Base-by-base conservation (phyloP, 768 basidiomycete genomes). In the Rubroboletus satanas region DNA sequence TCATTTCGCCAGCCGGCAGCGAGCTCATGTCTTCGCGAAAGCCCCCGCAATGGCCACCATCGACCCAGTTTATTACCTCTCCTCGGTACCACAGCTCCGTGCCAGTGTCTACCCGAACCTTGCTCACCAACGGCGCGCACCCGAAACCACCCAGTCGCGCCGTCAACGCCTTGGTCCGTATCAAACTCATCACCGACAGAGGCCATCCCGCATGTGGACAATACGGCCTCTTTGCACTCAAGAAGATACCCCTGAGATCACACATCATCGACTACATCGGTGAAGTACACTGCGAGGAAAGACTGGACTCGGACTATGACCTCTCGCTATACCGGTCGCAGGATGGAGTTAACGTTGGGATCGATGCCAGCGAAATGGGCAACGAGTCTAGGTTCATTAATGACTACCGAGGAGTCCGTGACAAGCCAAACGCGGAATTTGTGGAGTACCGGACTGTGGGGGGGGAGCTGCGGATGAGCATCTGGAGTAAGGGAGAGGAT, bases 301-400 rank as follows among this genome's bases (percentile, higher is more conserved):
- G 89, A 49, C 77, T 76, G 26, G 72, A 78, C 32, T 88, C 88
- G n/a, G 86, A 95, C 70, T 96, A 96, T 66, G 94, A 96, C 70
- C 75, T 96, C 26, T 92, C 86, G 14, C 77, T 96, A n/a, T 76
- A 80, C 67, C 85, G 84, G 35, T 72, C 79, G 47, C 71, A 74
- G 53, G 75, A 78, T 49, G 83, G 82, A 8, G 65, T 80, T 38
- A 85, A 76, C 63, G 80, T 94, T 18, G 93, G 92, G 1, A 76
- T 90, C 38, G 93, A 97, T 67, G 92, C 93, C 18, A 75, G 75
- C 29, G 60, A 42, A 3, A 81, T 81, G 75, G 94, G 94, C 29
- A 97, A 95, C 71, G 90, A 93, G 69, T 87, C 87, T 1, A 77
- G 94, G 63, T 94, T 96, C 66, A 77, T 92, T 55, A 97, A 97